Conservation (phyloP, 768 basidiomycete genomes). For the Russula brevipes region DNA sequence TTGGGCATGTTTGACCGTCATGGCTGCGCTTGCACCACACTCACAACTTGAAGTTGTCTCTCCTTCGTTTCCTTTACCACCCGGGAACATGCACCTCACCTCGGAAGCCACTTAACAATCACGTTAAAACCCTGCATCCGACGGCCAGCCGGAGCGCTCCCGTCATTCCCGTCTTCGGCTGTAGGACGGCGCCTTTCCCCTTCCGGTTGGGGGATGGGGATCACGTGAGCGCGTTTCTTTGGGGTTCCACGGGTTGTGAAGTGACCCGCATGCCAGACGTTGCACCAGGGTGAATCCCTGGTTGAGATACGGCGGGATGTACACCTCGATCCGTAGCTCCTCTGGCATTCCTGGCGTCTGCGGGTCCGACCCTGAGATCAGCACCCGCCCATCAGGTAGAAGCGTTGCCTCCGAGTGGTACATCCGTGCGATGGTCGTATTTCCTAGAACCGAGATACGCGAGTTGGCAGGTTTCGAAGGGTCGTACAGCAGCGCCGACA, state of each 20-base stretch:
- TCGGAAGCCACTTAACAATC: not conserved
- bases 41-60: not conserved
- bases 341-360: constrained; percentile 57
- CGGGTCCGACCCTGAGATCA: constrained; percentile 74
- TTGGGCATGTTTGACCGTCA: not conserved
- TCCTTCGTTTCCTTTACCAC: not conserved
- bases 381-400: constrained; percentile 66
- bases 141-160: not conserved
- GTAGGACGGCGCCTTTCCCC: not conserved
- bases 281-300: constrained; percentile 42
- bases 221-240: constrained; percentile 25
- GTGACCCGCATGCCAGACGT: too few relatives aligned
- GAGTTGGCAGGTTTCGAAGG: too few relatives aligned
- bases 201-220: constrained; percentile 14
- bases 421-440: too few relatives aligned
- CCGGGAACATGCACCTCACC: not conserved
- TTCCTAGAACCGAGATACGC: too few relatives aligned
- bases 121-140: not conserved
- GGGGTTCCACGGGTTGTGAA: constrained; percentile 8
- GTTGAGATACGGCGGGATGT: constrained; percentile 81
- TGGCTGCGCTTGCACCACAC: not conserved
- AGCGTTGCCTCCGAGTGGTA: constrained; percentile 42
- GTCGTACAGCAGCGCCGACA: too few relatives aligned
- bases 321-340: constrained; percentile 74
- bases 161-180: not conserved